phyloP scores from a whole-genome alignment of 768 basidiomycete species.

The Auricularia sp. region DNA sequence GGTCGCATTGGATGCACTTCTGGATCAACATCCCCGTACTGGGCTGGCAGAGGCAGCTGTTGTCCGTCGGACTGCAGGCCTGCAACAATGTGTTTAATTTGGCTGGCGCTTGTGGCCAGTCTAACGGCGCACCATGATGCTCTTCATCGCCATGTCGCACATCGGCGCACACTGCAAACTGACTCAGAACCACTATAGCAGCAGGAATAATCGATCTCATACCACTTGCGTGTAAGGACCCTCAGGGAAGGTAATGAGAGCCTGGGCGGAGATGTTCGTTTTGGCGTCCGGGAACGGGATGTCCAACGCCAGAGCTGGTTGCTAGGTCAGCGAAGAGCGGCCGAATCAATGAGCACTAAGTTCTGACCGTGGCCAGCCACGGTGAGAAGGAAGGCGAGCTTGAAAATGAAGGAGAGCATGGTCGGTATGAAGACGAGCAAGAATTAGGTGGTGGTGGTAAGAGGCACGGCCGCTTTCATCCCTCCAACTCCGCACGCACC shows the following conservation, averaged over 20 bases:
- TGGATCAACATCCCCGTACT: slow-evolving; percentile 33
- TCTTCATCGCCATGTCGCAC: slow-evolving; percentile 19
- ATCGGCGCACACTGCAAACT: slow-evolving; percentile 25
- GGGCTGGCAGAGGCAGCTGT: slow-evolving; percentile 44
- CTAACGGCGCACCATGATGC: neutral
- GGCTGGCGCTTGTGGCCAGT: neutral
- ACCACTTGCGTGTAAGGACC: slow-evolving; percentile 19
- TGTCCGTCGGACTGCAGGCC: slow-evolving; percentile 33
- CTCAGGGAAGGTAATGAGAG: slow-evolving; percentile 36
- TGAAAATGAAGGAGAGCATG: slow-evolving; percentile 10
- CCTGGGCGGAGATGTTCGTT: slow-evolving; percentile 26
- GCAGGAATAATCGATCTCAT: slow-evolving; percentile 6
- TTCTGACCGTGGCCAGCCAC: slow-evolving; percentile 52
- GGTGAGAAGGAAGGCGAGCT: slow-evolving; percentile 28
- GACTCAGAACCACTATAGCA: neutral
- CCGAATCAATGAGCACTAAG: neutral
- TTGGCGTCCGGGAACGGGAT: slow-evolving; percentile 32
- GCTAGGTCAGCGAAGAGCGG: neutral
- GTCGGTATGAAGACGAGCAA: slow-evolving; percentile 14
- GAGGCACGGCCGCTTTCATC: neutral
- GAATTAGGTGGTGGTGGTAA: slow-evolving; percentile 9
- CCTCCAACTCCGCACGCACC: neutral
- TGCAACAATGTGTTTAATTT: slow-evolving; percentile 12
- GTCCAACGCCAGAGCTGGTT: slow-evolving; percentile 36
- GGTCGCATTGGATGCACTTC: slow-evolving; percentile 60